Conservation (phyloP, 495 filamentous ascomycete species). For the Annulohypoxylon stygium region DNA sequence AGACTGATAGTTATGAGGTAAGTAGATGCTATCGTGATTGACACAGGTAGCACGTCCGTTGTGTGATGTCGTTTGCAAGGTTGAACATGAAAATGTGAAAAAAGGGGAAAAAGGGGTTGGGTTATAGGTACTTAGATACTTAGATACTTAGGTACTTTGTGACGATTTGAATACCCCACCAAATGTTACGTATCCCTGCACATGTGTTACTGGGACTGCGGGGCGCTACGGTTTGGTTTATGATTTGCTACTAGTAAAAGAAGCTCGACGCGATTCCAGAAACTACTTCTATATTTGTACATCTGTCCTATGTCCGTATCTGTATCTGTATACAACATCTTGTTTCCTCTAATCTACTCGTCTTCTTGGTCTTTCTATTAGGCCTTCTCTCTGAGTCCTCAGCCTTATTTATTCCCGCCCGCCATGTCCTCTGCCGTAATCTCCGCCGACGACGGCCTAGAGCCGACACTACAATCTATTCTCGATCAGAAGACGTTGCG, state of each 20-base stretch:
- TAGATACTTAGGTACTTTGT: neutral
- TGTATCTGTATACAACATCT: slow-evolving; percentile 34
- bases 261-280: slow-evolving; percentile 44
- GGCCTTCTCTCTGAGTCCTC: neutral
- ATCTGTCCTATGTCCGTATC: slow-evolving; percentile 37
- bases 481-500: slow-evolving; percentile 93
- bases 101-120: neutral
- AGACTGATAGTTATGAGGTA: too few species aligned
- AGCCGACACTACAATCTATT: slow-evolving; percentile 93
- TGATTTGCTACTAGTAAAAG: slow-evolving; percentile 4
- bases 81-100: neutral
- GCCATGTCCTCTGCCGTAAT: slow-evolving; percentile 74
- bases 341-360: neutral
- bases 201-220: slow-evolving; percentile 15
- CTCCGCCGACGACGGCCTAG: slow-evolving; percentile 78
- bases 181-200: slow-evolving; percentile 19
- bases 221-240: slow-evolving; percentile 32
- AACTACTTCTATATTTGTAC: slow-evolving; percentile 38
- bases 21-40: too few species aligned
- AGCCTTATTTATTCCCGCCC: slow-evolving; percentile 11
- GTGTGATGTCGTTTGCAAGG: too few species aligned
- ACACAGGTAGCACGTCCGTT: too few species aligned
- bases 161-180: slow-evolving; percentile 10
- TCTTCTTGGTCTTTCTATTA: slow-evolving; percentile 10
- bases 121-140: neutral